Percentiles rank a stretch among this genome's conserved stretches.
phyloP scores from a whole-genome alignment of 225 moss, liverwort and hornwort species.

The Takakia lepidozioides region DNA sequence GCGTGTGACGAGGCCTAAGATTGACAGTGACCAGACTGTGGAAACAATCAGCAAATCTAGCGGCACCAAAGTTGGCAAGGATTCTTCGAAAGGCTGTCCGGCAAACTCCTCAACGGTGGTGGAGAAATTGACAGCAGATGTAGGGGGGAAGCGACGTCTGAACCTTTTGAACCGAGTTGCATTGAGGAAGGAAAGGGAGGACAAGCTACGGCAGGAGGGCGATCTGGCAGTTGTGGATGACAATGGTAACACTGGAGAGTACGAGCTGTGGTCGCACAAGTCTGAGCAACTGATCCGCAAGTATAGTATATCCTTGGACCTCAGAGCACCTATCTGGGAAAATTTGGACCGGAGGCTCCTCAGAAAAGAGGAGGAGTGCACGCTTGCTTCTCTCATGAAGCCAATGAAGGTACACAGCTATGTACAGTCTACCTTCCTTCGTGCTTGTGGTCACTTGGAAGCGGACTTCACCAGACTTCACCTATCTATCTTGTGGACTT shows the following conservation, averaged over 20 bases:
- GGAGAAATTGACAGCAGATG: slow-evolving; percentile 21
- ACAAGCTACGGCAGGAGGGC: slow-evolving; percentile 2
- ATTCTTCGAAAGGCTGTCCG: not conserved
- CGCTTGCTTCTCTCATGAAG: slow-evolving; percentile 64
- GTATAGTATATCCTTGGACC: slow-evolving; percentile 41
- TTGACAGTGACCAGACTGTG: slow-evolving; percentile 26
- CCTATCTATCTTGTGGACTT: too few relatives aligned
- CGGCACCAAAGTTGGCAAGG: slow-evolving; percentile 13
- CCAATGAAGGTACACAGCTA: slow-evolving; percentile 91
- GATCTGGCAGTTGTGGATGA: slow-evolving; percentile 5
- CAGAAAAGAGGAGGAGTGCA: slow-evolving; percentile 48
- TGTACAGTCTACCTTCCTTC: too few relatives aligned
- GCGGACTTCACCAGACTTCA: too few relatives aligned
- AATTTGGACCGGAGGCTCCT: slow-evolving; percentile 60
- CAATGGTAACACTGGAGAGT: slow-evolving; percentile 13
- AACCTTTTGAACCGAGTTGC: slow-evolving; percentile 73
- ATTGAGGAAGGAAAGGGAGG: slow-evolving; percentile 56
- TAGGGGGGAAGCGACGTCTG: slow-evolving; percentile 72
- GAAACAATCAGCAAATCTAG: slow-evolving; percentile 19
- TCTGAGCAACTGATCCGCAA: slow-evolving; percentile 45
- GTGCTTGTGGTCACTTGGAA: too few relatives aligned
- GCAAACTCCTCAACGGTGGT: not conserved
- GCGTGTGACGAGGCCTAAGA: slow-evolving; percentile 10
- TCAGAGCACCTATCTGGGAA: slow-evolving; percentile 54
- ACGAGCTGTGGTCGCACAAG: slow-evolving; percentile 61